Evolutionary conservation across 1,139 yeast species (phyloP).

Genomic region (Geotrichum reessii): DNA sequence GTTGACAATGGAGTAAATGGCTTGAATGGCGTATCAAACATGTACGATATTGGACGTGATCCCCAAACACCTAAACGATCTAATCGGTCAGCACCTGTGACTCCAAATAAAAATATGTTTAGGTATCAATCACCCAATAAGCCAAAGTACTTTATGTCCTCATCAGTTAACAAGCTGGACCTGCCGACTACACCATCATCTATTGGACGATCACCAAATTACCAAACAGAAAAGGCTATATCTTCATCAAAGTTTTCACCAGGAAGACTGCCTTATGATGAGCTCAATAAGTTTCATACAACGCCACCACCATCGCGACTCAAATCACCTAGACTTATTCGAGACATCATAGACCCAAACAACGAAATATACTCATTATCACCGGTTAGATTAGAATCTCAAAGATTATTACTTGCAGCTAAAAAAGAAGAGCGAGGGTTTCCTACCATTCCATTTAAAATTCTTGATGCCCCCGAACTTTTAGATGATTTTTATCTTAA

Average conservation of each 20-base stretch:
- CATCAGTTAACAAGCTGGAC: neutral
- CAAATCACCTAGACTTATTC: neutral
- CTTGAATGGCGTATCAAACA: neutral
- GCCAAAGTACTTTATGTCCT: slow-evolving; percentile 2
- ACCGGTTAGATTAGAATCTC: slow-evolving; percentile 52
- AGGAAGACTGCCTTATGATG: neutral
- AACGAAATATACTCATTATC: slow-evolving; percentile 74
- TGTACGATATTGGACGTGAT: slow-evolving; percentile 13
- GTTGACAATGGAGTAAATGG: neutral
- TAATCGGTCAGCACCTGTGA: slow-evolving; percentile 36
- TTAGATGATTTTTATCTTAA: slow-evolving; percentile 92
- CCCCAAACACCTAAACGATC: slow-evolving; percentile 29
- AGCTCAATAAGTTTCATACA: neutral
- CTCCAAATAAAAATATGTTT: slow-evolving; percentile 36
- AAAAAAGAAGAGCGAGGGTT: slow-evolving; percentile 61
- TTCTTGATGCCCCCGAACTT: slow-evolving; percentile 91
- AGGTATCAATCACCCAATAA: slow-evolving; percentile 30
- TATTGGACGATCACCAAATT: neutral
- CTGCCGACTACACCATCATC: neutral
- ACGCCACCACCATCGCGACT: neutral
- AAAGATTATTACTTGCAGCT: slow-evolving; percentile 41
- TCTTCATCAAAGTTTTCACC: neutral
- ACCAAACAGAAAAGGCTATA: neutral
- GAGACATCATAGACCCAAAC: slow-evolving; percentile 43
- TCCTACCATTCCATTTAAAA: slow-evolving; percentile 83